Conservation (phyloP, 2,329 filamentous ascomycete genomes). For the Epichloe festucae region DNA sequence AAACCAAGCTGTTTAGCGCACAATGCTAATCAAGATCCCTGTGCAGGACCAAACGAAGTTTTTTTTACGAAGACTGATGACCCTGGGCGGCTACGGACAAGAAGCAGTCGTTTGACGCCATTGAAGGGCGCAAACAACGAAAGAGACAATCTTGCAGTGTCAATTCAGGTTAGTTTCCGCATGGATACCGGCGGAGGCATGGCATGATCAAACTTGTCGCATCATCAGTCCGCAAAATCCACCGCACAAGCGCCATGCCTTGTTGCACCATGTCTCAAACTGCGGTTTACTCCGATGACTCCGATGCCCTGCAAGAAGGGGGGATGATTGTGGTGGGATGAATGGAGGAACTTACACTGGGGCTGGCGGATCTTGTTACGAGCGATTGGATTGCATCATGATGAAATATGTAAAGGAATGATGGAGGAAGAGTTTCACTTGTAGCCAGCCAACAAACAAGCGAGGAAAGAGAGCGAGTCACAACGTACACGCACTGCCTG, state of each 20-base stretch:
- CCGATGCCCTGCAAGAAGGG: not conserved
- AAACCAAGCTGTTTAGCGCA: constrained; percentile 2
- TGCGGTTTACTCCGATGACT: not conserved
- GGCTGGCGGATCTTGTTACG: not conserved
- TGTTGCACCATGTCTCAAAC: not conserved
- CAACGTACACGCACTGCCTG: too few species aligned
- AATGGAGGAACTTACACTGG: not conserved
- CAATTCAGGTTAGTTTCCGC: not conserved
- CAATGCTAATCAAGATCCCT: not conserved
- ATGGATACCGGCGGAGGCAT: not conserved
- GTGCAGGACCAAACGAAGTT: not conserved
- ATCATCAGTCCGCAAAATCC: not conserved
- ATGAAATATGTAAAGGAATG: not conserved
- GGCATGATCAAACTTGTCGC: not conserved
- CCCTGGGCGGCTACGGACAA: too few species aligned
- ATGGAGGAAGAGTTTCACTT: not conserved
- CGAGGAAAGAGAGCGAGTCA: too few species aligned
- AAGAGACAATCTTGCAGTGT: too few species aligned
- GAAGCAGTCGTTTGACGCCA: too few species aligned
- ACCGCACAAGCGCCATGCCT: not conserved
- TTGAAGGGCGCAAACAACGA: too few species aligned
- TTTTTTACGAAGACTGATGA: not conserved
- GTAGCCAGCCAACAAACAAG: not conserved
- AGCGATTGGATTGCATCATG: not conserved
- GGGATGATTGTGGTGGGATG: not conserved